phyloP scores from a whole-genome alignment of 139 green algal species.

The Tetraselmis striata region DNA sequence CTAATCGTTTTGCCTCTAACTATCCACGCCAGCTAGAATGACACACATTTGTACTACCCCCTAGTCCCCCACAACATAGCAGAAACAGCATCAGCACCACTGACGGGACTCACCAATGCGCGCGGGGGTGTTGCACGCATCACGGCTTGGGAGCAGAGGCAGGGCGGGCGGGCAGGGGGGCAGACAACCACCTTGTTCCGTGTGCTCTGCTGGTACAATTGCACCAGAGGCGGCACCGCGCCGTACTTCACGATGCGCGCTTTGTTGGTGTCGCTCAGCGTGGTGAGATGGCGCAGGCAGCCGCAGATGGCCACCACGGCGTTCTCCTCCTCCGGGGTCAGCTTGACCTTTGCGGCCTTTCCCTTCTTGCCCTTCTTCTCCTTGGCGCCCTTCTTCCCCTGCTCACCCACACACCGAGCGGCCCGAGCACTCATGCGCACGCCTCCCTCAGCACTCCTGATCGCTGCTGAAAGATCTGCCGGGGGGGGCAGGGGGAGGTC shows the following conservation, averaged over 20 bases:
- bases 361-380: background rate
- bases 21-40: too few relatives aligned
- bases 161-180: too few relatives aligned
- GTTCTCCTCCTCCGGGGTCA: background rate
- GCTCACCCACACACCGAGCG: background rate
- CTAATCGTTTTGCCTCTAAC: too few relatives aligned
- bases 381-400: background rate
- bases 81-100: too few relatives aligned
- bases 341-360: background rate
- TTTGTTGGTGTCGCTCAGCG: background rate
- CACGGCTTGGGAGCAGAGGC: too few relatives aligned
- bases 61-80: too few relatives aligned
- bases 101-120: too few relatives aligned
- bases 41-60: too few relatives aligned
- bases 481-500: too few relatives aligned
- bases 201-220: background rate
- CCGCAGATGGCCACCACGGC: background rate
- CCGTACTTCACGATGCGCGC: background rate
- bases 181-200: background rate
- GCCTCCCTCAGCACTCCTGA: too few relatives aligned
- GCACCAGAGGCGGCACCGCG: background rate
- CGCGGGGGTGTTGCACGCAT: too few relatives aligned
- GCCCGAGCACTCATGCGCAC: background rate
- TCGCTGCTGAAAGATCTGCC: too few relatives aligned
- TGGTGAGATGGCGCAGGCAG: background rate